These are phyloP conservation scores for Diplocarpon mali DNA, from an alignment of 2,329 filamentous ascomycete species.

Conservation along the genomic window DNA sequence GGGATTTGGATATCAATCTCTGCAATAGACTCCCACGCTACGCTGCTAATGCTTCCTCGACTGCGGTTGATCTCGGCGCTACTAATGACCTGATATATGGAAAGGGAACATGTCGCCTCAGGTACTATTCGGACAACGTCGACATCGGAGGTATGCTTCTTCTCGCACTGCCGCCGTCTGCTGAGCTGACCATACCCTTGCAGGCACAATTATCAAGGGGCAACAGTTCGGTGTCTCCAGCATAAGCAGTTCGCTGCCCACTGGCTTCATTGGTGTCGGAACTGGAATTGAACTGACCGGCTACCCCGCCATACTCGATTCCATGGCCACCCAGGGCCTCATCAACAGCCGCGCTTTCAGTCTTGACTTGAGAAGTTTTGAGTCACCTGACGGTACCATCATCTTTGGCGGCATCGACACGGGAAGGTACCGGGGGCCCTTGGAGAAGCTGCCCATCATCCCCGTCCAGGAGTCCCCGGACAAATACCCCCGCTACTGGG, in stretches of 20 bases:
- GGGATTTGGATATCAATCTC: neutral
- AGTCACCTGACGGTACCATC: constrained; percentile 8
- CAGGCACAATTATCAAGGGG: constrained; percentile 4
- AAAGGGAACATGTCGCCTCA: constrained; percentile 2
- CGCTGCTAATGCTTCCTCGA: constrained; percentile 1
- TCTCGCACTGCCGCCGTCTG: neutral
- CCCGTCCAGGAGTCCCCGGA: constrained; percentile 10
- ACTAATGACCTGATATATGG: constrained; percentile 2
- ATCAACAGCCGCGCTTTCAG: constrained; percentile 10
- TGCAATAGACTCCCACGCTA: constrained; percentile 6
- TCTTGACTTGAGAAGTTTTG: constrained; percentile 8
- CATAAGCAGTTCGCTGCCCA: constrained; percentile 3
- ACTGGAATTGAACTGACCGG: constrained; percentile 9
- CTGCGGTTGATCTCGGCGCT: neutral
- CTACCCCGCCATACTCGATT: constrained; percentile 9
- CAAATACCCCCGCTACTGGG: constrained; percentile 10
- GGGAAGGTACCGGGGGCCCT: constrained; percentile 6
- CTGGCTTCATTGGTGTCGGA: constrained; percentile 10
- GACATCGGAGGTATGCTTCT: constrained; percentile 2
- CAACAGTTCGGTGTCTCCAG: constrained; percentile 9
- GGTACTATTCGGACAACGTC: constrained; percentile 6
- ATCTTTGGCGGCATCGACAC: constrained; percentile 13
- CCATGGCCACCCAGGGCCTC: constrained; percentile 5
- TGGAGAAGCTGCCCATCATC: constrained; percentile 14
- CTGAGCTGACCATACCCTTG: neutral